These are phyloP conservation scores for Erigeron philadelphicus DNA, from an alignment of 140 eudicot genomes.

Conservation along the genomic window DNA sequence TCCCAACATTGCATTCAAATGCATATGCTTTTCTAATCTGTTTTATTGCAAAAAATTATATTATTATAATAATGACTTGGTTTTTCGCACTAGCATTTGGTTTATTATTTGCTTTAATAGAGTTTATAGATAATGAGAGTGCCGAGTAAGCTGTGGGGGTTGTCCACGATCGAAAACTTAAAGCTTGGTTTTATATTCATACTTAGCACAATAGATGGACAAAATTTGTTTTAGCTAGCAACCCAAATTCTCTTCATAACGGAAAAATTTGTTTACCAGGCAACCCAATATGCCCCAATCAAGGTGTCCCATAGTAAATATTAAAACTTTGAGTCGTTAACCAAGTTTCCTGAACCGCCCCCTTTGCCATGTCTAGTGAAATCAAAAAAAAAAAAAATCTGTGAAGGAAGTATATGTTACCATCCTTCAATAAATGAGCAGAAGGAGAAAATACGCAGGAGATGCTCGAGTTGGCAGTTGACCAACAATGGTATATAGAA, in stretches of 20 bases:
- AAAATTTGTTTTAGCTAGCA: too few relatives aligned
- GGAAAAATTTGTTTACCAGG: too few relatives aligned
- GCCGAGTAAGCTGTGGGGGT: too few relatives aligned
- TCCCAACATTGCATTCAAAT: not conserved
- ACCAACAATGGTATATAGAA: slow-evolving; percentile 44
- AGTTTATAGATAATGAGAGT: too few relatives aligned
- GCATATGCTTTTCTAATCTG: not conserved
- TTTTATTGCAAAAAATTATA: not conserved
- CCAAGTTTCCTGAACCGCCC: not conserved
- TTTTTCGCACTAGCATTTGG: too few relatives aligned
- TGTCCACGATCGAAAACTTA: too few relatives aligned
- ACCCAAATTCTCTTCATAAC: too few relatives aligned
- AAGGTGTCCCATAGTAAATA: too few relatives aligned
- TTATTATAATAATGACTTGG: not conserved
- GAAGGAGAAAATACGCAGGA: slow-evolving; percentile 65
- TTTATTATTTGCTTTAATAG: too few relatives aligned
- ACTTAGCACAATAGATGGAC: too few relatives aligned
- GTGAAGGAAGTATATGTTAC: slow-evolving; percentile 34
- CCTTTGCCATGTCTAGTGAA: not conserved
- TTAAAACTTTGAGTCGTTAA: not conserved
- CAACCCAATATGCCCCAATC: too few relatives aligned
- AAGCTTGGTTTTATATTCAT: too few relatives aligned
- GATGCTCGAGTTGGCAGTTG: slow-evolving; percentile 79
- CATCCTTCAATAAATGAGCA: slow-evolving; percentile 95
- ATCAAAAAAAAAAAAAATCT: not conserved